Base-by-base conservation (phyloP, 768 basidiomycete species). In the Austroboletus eburneus region DNA sequence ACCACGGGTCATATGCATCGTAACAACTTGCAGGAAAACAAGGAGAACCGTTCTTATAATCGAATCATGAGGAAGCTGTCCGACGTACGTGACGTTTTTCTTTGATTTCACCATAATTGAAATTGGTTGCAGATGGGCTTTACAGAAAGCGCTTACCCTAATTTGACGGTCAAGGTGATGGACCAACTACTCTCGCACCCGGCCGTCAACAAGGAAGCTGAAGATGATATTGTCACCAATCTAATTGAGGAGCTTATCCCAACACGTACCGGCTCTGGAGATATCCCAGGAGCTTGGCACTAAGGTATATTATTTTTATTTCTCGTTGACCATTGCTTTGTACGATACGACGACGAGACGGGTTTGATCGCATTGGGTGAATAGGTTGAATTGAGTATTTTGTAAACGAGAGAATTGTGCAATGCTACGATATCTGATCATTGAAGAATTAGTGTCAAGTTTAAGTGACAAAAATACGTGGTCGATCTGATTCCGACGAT, bases 141-240 rank as follows among this genome's bases (percentile, higher is more conserved):
- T 54, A 80, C 78, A 10, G 72, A 80, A 45, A 68, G 67, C 39
- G 70, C 73, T 16, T 73, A 82, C 61, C 80, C 83, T 30, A 70
- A 69, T 21, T 63, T 86, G 49, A 65, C 67, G 5, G 63, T 61
- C 1, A 79, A 73, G 58, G 74, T 87, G 52, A 72, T 69, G 58
- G 64, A 70, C 16, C 73, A 77, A 53, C 52, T 86, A 48, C 74
- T 73, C 10, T 46, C 49, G n/a, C 68, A 66, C 48, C 50, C 65
- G 17, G 52, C 58, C n/a, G 52, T 75, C 9, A 69, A 68, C 21
- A 80, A 77, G 54, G 83, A 83, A 9, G 63, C 63, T 1, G 84
- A 86, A 59, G 83, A 85, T 54, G 76, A 83, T 45, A 76, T 85
- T 43, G 79, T 84, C 25, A 83, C 81, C 12, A 78, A 70, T 6